Conservation (phyloP, 805 yeast genomes). For the Zygoascus tannicola region DNA sequence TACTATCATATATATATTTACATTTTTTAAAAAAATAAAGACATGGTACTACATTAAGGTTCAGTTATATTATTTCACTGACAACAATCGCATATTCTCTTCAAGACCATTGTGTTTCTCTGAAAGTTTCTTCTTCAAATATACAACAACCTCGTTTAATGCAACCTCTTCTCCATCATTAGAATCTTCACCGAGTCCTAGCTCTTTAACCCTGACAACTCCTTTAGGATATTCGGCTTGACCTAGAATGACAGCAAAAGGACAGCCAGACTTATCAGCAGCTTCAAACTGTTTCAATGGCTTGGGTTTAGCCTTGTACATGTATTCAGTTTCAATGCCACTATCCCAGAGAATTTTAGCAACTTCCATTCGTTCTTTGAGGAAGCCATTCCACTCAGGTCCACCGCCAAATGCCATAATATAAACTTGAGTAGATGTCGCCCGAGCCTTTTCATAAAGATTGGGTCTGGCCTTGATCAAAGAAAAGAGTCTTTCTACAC, state of each 20-base stretch:
- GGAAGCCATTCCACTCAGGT: slow-evolving; percentile 87
- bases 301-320: slow-evolving; percentile 89
- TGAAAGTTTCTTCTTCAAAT: slow-evolving; percentile 42
- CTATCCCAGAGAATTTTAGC: slow-evolving; percentile 78
- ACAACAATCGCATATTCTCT: slow-evolving; percentile 9
- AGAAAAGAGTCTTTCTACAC: slow-evolving; percentile 91
- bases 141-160: slow-evolving; percentile 48
- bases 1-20: background rate
- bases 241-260: slow-evolving; percentile 85
- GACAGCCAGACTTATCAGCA: slow-evolving; percentile 90
- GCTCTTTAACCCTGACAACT: slow-evolving; percentile 70
- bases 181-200: slow-evolving; percentile 81
- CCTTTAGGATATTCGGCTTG: slow-evolving; percentile 87
- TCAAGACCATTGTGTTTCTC: slow-evolving; percentile 12
- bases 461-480: slow-evolving; percentile 69
- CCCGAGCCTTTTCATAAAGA: slow-evolving; percentile 54
- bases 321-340: slow-evolving; percentile 83
- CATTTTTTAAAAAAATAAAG: background rate
- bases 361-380: slow-evolving; percentile 83
- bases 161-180: slow-evolving; percentile 79
- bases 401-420: slow-evolving; percentile 99
- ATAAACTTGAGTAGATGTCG: slow-evolving; percentile 85
- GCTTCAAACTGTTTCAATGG: slow-evolving; percentile 95
- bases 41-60: background rate
- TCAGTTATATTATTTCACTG: slow-evolving; percentile 5